Percentiles rank a stretch among this genome's conserved stretches.
Conservation (phyloP, 441 rosid species). For the Bocquillonia castaneifolia region DNA sequence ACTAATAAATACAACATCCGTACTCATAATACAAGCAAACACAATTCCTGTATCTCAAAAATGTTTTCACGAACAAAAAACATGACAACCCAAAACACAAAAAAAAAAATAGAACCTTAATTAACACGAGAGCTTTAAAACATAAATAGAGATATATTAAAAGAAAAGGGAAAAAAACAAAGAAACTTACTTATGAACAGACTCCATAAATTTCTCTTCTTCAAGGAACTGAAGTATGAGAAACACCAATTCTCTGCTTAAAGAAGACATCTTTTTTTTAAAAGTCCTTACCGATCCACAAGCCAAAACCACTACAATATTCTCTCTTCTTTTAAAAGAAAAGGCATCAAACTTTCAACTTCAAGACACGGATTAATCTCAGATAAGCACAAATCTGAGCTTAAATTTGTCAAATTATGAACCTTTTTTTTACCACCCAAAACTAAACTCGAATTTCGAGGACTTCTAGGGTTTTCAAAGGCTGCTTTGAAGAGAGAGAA, state of each 20-base stretch:
- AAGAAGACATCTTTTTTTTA: constrained; percentile 49
- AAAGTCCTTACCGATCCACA: constrained; percentile 8
- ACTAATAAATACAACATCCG: too few species aligned
- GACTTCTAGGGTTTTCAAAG: constrained; percentile 72
- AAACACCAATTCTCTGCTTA: constrained; percentile 86
- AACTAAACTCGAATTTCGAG: constrained; percentile 30
- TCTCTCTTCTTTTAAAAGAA: neutral
- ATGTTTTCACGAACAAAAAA: too few species aligned
- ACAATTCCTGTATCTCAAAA: too few species aligned
- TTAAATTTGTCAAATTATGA: constrained; percentile 5
- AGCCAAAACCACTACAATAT: constrained; percentile 4
- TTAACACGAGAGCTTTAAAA: neutral
- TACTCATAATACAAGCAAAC: too few species aligned
- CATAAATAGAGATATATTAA: neutral
- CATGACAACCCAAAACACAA: too few species aligned
- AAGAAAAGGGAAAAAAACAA: neutral
- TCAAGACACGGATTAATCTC: constrained; percentile 15
- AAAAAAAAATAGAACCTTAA: too few species aligned
- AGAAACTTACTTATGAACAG: constrained; percentile 62
- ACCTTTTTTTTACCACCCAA: constrained; percentile 8
- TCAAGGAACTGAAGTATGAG: constrained; percentile 91
- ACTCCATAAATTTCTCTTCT: constrained; percentile 84
- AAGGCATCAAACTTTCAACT: constrained; percentile 6
- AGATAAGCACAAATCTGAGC: constrained; percentile 25
- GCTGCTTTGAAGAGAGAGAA: constrained; percentile 35